phyloP scores from a whole-genome alignment of 441 rosid species.

The Croton laevigatus region DNA sequence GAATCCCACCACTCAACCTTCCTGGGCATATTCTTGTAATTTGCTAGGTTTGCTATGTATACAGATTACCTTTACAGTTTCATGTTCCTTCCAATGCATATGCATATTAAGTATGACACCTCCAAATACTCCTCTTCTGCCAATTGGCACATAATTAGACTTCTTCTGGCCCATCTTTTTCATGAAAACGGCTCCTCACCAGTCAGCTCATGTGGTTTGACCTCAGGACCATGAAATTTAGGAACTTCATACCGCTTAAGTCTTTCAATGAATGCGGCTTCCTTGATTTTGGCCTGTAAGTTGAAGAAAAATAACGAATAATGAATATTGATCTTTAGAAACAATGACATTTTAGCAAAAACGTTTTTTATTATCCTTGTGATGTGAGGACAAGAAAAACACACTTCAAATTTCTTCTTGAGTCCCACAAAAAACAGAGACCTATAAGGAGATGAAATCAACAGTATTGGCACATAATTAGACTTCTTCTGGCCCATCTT shows the following conservation, averaged over 20 bases:
- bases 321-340: not conserved
- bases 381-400: no score
- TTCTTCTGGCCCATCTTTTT: slow-evolving; percentile 91
- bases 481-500: slow-evolving; percentile 90
- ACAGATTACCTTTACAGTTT: slow-evolving; percentile 89
- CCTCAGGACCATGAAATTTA: slow-evolving; percentile 72
- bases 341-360: not conserved
- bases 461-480: slow-evolving; percentile 68
- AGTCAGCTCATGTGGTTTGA: not conserved
- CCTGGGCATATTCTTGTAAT: slow-evolving; percentile 60
- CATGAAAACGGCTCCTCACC: slow-evolving; percentile 88
- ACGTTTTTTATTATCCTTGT: no score
- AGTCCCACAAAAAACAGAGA: slow-evolving; percentile 89
- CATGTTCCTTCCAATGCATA: slow-evolving; percentile 89
- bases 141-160: slow-evolving; percentile 60
- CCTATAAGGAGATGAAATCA: slow-evolving; percentile 86
- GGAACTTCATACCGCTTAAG: slow-evolving; percentile 82
- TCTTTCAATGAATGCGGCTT: slow-evolving; percentile 67
- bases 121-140: slow-evolving; percentile 75
- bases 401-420: slow-evolving; percentile 87
- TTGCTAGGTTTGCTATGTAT: slow-evolving; percentile 80
- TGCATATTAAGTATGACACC: slow-evolving; percentile 94
- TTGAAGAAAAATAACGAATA: not conserved
- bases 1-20: slow-evolving; percentile 88
- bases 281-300: slow-evolving; percentile 80